phyloP scores from a whole-genome alignment of 2,329 filamentous ascomycete genomes.

The Pseudohalonectria lignicola region DNA sequence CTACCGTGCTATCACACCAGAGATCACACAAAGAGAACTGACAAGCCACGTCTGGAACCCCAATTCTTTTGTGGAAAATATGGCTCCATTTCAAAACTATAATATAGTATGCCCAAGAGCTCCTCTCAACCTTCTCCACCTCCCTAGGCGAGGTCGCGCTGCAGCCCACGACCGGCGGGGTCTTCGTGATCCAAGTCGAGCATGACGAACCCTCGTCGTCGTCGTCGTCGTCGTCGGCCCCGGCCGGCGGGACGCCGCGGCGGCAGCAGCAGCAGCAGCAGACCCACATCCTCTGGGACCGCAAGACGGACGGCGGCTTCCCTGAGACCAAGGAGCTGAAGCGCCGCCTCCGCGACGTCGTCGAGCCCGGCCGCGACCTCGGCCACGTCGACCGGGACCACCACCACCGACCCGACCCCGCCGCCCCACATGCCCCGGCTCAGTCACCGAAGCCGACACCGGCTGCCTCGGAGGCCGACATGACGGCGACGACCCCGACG shows the following conservation, averaged over 20 bases:
- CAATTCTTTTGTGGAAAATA: too few relatives aligned
- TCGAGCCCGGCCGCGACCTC: constrained; percentile 66
- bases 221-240: constrained; percentile 2
- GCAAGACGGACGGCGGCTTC: constrained; percentile 78
- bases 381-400: constrained; percentile 66
- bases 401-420: constrained; percentile 1
- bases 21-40: too few relatives aligned
- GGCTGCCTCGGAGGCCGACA: too few relatives aligned
- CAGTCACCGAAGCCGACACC: too few relatives aligned
- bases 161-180: constrained; percentile 72
- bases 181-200: constrained; percentile 64
- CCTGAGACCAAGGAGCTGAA: constrained; percentile 91
- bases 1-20: too few relatives aligned
- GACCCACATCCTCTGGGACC: constrained; percentile 69
- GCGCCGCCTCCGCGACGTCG: constrained; percentile 67
- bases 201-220: constrained; percentile 4
- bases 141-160: constrained; percentile 79
- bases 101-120: constrained; percentile 77
- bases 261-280: constrained; percentile 3
- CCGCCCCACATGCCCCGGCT: too few relatives aligned
- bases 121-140: constrained; percentile 83
- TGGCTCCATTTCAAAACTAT: too few relatives aligned
- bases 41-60: too few relatives aligned
- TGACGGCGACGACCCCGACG: too few relatives aligned
- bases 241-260: constrained; percentile 5